Conservation (phyloP, 2,329 filamentous ascomycete species). For the Colletotrichum gloeosporioides region DNA sequence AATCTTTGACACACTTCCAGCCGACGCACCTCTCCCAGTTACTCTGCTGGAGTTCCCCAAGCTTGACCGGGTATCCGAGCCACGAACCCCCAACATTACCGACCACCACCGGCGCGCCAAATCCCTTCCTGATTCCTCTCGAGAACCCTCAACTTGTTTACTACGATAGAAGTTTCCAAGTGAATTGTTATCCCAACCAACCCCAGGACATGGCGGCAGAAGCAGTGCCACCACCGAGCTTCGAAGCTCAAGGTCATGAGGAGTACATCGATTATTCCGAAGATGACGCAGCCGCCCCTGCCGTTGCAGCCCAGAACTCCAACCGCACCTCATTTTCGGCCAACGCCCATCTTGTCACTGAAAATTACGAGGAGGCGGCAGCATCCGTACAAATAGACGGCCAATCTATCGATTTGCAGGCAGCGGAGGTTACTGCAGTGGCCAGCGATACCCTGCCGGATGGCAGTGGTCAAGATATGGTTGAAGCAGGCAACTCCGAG, state of each 20-base stretch:
- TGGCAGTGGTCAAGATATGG: background rate
- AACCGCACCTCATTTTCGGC: constrained; percentile 2
- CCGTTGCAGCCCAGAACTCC: background rate
- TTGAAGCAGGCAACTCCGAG: background rate
- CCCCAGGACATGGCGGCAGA: constrained; percentile 6
- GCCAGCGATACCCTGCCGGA: background rate
- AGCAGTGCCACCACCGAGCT: constrained; percentile 1
- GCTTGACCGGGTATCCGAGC: background rate
- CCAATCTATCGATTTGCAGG: constrained; percentile 9
- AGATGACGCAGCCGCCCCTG: constrained; percentile 11
- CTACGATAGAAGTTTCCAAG: background rate
- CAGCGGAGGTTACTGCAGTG: background rate
- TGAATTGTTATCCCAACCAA: background rate
- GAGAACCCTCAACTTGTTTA: background rate
- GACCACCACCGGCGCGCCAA: background rate
- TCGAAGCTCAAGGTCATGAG: constrained; percentile 7
- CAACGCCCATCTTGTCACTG: background rate
- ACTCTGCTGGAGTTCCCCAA: background rate
- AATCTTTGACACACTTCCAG: background rate
- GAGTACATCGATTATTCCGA: constrained; percentile 23
- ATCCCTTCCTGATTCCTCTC: background rate
- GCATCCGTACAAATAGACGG: constrained; percentile 25
- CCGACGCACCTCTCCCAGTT: background rate
- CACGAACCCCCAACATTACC: background rate
- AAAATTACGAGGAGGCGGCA: background rate